Evolutionary conservation across 768 basidiomycete species (phyloP).

Genomic region (Phaeotremella skinneri): DNA sequence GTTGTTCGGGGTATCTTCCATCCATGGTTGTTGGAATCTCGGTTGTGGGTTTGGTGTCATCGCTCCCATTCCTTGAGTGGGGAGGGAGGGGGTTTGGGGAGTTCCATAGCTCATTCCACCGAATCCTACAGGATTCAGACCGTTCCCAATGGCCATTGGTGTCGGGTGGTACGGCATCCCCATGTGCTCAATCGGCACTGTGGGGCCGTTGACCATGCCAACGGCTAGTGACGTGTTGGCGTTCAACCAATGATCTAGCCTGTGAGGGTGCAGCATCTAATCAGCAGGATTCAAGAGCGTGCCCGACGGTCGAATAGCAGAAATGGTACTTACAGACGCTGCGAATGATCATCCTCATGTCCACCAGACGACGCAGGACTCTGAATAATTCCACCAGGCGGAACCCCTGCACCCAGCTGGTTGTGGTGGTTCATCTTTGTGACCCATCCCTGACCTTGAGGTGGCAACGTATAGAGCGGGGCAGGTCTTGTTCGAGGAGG

Average conservation of each 20-base stretch:
- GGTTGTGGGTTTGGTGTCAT: neutral
- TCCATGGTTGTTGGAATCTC: neutral
- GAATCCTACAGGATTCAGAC: slow-evolving; percentile 1
- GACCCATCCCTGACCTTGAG: slow-evolving; percentile 13
- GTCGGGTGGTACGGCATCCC: slow-evolving; percentile 22
- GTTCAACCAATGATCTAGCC: slow-evolving; percentile 50
- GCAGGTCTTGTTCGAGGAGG: neutral
- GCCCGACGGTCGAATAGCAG: neutral
- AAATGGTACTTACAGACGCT: slow-evolving; percentile 36
- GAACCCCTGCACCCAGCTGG: slow-evolving; percentile 6
- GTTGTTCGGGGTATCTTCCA: slow-evolving; percentile 3
- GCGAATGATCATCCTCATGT: slow-evolving; percentile 50
- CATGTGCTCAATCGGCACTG: slow-evolving; percentile 22
- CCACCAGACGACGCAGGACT: slow-evolving; percentile 28
- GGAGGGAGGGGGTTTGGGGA: neutral
- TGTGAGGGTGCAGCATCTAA: slow-evolving; percentile 9
- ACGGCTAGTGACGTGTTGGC: slow-evolving; percentile 46
- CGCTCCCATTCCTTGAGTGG: neutral
- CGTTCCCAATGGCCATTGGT: slow-evolving; percentile 4
- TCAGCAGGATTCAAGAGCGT: slow-evolving; percentile 8
- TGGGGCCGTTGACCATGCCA: slow-evolving; percentile 31
- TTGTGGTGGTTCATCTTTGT: slow-evolving; percentile 6
- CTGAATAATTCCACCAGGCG: slow-evolving; percentile 20
- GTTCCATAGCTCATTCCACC: neutral
- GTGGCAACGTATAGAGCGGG: slow-evolving; percentile 4